phyloP scores from a whole-genome alignment of 1,284 basidiomycete genomes.

The Trametes versicolor region DNA sequence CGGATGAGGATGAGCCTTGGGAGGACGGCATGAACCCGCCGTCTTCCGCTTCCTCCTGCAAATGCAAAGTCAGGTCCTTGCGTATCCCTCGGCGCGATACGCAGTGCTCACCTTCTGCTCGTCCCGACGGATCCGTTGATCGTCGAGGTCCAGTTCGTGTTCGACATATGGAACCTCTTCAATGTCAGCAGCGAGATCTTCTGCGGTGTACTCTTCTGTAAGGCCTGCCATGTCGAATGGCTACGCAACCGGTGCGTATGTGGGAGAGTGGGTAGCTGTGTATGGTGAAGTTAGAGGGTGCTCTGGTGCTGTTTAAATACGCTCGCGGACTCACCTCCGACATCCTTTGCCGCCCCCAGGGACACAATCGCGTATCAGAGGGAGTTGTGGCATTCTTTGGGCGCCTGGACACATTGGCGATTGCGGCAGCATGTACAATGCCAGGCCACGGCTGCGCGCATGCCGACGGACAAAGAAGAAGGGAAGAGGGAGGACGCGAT shows the following conservation, averaged over 20 bases:
- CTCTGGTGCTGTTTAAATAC: not conserved
- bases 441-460: too few species aligned
- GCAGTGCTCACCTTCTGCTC: not conserved
- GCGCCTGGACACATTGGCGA: too few species aligned
- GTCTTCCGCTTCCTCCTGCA: not conserved
- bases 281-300: not conserved
- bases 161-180: not conserved
- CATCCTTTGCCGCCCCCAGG: not conserved
- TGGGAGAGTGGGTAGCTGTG: not conserved
- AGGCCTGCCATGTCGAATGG: not conserved
- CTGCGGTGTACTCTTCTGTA: not conserved
- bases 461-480: not conserved
- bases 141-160: not conserved
- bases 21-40: constrained; percentile 1
- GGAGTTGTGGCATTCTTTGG: too few species aligned
- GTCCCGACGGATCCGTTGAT: not conserved
- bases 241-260: not conserved
- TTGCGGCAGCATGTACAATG: too few species aligned
- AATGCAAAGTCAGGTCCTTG: not conserved
- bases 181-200: not conserved
- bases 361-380: too few species aligned
- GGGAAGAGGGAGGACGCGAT: not conserved
- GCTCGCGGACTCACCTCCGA: not conserved
- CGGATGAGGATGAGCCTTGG: not conserved
- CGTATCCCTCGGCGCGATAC: not conserved